Evolutionary conservation across 2,329 filamentous ascomycete genomes (phyloP).

Genomic region (Penicillium sp.): DNA sequence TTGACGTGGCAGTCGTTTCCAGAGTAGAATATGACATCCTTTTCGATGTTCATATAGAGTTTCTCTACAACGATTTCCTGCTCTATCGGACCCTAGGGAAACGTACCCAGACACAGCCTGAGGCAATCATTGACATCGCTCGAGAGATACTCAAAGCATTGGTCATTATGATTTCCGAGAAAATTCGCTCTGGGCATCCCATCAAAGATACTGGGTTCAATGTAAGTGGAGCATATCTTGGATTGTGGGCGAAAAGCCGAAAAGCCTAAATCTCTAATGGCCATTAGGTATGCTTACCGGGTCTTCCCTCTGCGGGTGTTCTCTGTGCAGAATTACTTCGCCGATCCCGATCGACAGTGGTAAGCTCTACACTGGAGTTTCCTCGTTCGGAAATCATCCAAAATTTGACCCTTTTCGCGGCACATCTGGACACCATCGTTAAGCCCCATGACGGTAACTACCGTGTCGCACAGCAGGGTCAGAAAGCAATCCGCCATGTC

Average conservation of each 20-base stretch:
- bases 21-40: slow-evolving; percentile 13
- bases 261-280: too few species aligned
- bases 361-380: slow-evolving; percentile 2
- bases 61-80: slow-evolving; percentile 28
- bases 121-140: slow-evolving; percentile 21
- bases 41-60: slow-evolving; percentile 22
- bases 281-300: slow-evolving; percentile 17
- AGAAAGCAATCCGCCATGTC: slow-evolving; percentile 23
- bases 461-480: slow-evolving; percentile 26
- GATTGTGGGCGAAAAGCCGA: too few species aligned
- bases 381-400: slow-evolving; percentile 32
- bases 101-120: slow-evolving; percentile 20
- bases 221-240: too few species aligned
- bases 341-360: slow-evolving; percentile 8
- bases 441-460: slow-evolving; percentile 26
- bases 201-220: slow-evolving; percentile 13
- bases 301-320: slow-evolving; percentile 30
- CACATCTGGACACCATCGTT: slow-evolving; percentile 25
- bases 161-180: slow-evolving; percentile 14
- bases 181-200: slow-evolving; percentile 12
- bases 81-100: slow-evolving; percentile 24
- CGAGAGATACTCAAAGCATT: slow-evolving; percentile 25
- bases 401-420: slow-evolving; percentile 29
- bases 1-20: neutral
- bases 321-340: slow-evolving; percentile 32